Conservation (phyloP, 2,329 filamentous ascomycete species). For the Fusarium chlamydosporum region DNA sequence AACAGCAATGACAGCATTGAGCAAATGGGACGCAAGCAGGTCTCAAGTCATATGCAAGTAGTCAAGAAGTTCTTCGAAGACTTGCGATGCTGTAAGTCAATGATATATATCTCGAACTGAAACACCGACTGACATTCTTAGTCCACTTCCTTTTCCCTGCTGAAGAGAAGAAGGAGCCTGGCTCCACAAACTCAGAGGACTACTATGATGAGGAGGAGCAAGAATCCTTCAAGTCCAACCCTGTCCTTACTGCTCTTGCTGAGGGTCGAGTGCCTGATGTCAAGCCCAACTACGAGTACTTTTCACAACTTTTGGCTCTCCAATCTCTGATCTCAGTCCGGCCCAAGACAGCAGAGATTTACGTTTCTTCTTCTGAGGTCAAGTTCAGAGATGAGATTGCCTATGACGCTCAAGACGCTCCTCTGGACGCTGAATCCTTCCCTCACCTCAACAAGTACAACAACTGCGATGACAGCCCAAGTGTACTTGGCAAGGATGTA, state of each 20-base stretch:
- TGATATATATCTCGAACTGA: neutral
- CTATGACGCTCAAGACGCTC: conserved; percentile 60
- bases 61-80: conserved; percentile 76
- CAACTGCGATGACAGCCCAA: conserved; percentile 65
- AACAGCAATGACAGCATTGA: conserved; percentile 61
- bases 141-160: conserved; percentile 73
- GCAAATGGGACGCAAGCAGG: conserved; percentile 72
- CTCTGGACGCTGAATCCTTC: conserved; percentile 64
- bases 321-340: conserved; percentile 68
- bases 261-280: conserved; percentile 70
- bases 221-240: conserved; percentile 74
- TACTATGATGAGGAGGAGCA: conserved; percentile 61
- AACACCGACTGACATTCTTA: conserved; percentile 49
- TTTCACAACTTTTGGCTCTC: conserved; percentile 67
- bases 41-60: conserved; percentile 80
- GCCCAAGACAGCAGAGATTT: conserved; percentile 72
- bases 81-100: conserved; percentile 72
- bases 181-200: conserved; percentile 73
- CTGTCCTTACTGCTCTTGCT: conserved; percentile 72
- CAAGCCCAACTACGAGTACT: conserved; percentile 74
- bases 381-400: conserved; percentile 65
- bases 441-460: conserved; percentile 70
- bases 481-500: conserved; percentile 66
- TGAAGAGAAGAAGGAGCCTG: conserved; percentile 68
- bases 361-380: conserved; percentile 67